A percentile compares a stretch with the other conserved stretches of the same genome.
Conservation (phyloP, 2,329 filamentous ascomycete species). For the Claviceps humidiphila region DNA sequence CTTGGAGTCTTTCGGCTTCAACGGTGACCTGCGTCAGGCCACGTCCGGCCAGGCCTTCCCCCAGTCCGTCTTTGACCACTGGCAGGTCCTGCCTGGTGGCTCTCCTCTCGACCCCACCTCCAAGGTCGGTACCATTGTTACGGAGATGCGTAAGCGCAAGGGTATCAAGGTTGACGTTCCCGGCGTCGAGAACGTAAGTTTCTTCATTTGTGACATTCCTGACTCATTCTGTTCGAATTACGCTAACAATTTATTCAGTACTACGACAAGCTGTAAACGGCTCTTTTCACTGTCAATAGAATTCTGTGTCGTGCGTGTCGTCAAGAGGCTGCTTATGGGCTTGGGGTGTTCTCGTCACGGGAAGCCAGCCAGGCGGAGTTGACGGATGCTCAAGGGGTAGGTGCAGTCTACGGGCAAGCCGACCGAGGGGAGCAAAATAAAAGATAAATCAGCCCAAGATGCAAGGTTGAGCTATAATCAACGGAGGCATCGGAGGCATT, state of each 20-base stretch:
- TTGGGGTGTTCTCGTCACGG: constrained; percentile 14
- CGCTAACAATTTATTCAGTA: constrained; percentile 43
- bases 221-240: not conserved
- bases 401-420: constrained; percentile 17
- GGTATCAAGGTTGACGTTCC: constrained; percentile 95
- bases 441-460: constrained; percentile 13
- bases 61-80: constrained; percentile 97
- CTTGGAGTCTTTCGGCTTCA: constrained; percentile 98
- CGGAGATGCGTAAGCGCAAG: constrained; percentile 96
- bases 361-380: constrained; percentile 11
- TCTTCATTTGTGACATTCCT: not conserved
- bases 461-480: constrained; percentile 25
- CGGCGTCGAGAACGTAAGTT: constrained; percentile 86
- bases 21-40: constrained; percentile 83
- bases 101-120: constrained; percentile 72
- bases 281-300: constrained; percentile 31
- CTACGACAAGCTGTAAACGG: constrained; percentile 94
- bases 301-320: constrained; percentile 28
- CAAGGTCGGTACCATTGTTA: constrained; percentile 73
- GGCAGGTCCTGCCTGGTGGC: constrained; percentile 90
- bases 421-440: constrained; percentile 1
- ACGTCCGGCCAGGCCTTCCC: constrained; percentile 98
- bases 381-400: constrained; percentile 7
- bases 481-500: constrained; percentile 18
- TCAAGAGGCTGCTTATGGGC: constrained; percentile 26